Percentiles rank a stretch among this genome's conserved stretches.
These are phyloP conservation scores for Primulina eburnea DNA, from an alignment of 257 asterid genomes.

Conservation along the genomic window DNA sequence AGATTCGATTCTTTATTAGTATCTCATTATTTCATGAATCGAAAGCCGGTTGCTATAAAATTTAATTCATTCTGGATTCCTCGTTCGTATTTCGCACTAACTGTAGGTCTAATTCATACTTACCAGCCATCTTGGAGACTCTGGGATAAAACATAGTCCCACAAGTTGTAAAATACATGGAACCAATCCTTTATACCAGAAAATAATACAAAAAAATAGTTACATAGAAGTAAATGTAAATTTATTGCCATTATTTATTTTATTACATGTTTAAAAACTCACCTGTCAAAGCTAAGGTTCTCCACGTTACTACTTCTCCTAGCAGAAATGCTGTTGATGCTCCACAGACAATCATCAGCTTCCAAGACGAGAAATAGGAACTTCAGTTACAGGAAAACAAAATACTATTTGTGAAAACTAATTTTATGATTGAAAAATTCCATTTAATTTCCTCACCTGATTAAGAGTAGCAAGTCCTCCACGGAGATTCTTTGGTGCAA, in stretches of 20 bases:
- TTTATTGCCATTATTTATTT: neutral
- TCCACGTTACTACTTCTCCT: slow-evolving; percentile 73
- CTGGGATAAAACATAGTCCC: slow-evolving; percentile 78
- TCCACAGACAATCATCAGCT: slow-evolving; percentile 89
- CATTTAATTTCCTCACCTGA: slow-evolving; percentile 43
- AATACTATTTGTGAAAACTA: neutral
- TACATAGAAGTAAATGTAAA: slow-evolving; percentile 2
- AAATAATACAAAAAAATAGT: neutral
- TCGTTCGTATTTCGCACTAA: no score
- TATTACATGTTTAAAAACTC: slow-evolving; percentile 1
- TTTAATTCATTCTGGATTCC: no score
- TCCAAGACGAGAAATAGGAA: slow-evolving; percentile 14
- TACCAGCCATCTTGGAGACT: slow-evolving; percentile 98
- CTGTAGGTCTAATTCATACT: slow-evolving; percentile 11
- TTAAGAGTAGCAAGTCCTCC: slow-evolving; percentile 84
- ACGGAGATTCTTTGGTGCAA: slow-evolving; percentile 74
- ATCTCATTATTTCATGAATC: neutral
- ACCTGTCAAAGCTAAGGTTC: slow-evolving; percentile 75
- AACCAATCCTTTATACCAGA: slow-evolving; percentile 49
- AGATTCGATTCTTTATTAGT: neutral
- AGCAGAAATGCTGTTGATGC: slow-evolving; percentile 59
- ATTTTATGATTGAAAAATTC: neutral
- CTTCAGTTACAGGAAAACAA: slow-evolving; percentile 1
- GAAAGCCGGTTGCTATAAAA: neutral
- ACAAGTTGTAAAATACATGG: slow-evolving; percentile 65